A percentile compares a stretch with the other conserved stretches of the same genome.
Evolutionary conservation across 2,329 filamentous ascomycete genomes (phyloP).

Genomic region (Dactylellina haptotyla): DNA sequence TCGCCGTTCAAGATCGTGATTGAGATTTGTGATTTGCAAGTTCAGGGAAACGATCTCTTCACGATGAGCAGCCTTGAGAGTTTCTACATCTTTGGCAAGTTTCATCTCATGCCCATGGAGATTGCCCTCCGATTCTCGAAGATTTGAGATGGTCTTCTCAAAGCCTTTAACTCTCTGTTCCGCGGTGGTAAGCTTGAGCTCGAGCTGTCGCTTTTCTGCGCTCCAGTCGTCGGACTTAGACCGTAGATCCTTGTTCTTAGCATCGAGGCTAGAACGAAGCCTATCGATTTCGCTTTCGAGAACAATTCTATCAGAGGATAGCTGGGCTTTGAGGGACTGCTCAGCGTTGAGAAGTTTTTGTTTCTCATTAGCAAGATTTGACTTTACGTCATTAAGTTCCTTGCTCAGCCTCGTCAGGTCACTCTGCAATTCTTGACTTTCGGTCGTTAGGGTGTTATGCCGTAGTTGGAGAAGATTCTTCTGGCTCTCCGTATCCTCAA

Average conservation of each 20-base stretch:
- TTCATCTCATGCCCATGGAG: constrained; percentile 44
- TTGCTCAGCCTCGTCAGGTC: constrained; percentile 69
- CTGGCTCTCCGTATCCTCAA: constrained; percentile 63
- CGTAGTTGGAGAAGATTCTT: constrained; percentile 76
- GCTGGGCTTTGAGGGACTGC: constrained; percentile 67
- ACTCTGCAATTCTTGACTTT: constrained; percentile 74
- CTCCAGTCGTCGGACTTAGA: constrained; percentile 55
- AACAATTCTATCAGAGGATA: constrained; percentile 58
- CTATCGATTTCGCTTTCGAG: constrained; percentile 57
- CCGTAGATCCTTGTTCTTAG: constrained; percentile 55
- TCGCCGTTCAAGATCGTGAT: constrained; percentile 73
- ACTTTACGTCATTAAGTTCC: constrained; percentile 64
- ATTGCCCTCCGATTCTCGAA: constrained; percentile 44
- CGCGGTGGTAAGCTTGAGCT: constrained; percentile 73
- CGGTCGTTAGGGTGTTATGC: constrained; percentile 73
- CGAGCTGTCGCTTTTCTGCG: constrained; percentile 70
- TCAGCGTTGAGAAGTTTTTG: constrained; percentile 74
- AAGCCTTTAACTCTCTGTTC: constrained; percentile 75
- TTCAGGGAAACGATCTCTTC: constrained; percentile 65
- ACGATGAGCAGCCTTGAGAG: constrained; percentile 71
- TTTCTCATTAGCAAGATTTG: constrained; percentile 68
- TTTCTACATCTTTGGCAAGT: constrained; percentile 74
- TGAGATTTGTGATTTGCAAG: constrained; percentile 80
- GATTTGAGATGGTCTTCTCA: constrained; percentile 72
- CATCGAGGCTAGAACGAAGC: constrained; percentile 52